Base-by-base conservation (phyloP, 2,329 filamentous ascomycete species). In the Aschersonia sp. region DNA sequence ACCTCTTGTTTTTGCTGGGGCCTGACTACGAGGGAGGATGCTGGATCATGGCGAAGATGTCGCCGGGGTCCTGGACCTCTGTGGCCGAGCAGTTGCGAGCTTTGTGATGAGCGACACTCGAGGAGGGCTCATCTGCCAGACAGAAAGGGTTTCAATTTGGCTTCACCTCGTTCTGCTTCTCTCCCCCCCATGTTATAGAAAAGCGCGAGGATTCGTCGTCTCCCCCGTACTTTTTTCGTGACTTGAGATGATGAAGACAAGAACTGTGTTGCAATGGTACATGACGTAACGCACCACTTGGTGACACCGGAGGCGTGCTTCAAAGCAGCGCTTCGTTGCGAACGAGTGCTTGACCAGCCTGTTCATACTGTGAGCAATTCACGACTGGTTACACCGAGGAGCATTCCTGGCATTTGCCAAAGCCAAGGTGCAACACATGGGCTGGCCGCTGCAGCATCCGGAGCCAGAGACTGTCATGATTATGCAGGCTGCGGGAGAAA, bases 41-140 rank as follows among this genome's bases (percentile, higher is more conserved):
- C 31, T 44, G 48, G 48, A 40, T 47, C 35, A 38, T 41, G 48
- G 45, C 44, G 28, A 49, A 45, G 41, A 7, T 49, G 31, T 49
- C 48, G 4, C 4, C 45, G 28, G 29, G 9, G 32, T 44, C 45
- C 10, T 50, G 45, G 46, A 41, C 31, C 10, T 32, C 43, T 20
- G 29, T 48, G 4, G n/a, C 31, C 5, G 30, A 31, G 38, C 9
- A 48, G 38, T 30, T 48, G 38, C 3, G 40, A 28, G 43, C 3
- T 2, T 42, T 45, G 43, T 48, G 31, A 47, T 4, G 42, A 29
- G 4, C 4, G 7, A 38, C 35, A 38, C 20, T 38, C 35, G 12
- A 12, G 35, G 35, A 38, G 12, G 35, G 12, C 6, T 38, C 35
- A 7, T 38, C 12, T 38, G 7, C 35, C 35, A 38, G 35, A 38